Evolutionary conservation across 352 stramenopile species (phyloP), one percentile per base, ranked within the genome.

Genomic region (Peronospora farinosa): DNA sequence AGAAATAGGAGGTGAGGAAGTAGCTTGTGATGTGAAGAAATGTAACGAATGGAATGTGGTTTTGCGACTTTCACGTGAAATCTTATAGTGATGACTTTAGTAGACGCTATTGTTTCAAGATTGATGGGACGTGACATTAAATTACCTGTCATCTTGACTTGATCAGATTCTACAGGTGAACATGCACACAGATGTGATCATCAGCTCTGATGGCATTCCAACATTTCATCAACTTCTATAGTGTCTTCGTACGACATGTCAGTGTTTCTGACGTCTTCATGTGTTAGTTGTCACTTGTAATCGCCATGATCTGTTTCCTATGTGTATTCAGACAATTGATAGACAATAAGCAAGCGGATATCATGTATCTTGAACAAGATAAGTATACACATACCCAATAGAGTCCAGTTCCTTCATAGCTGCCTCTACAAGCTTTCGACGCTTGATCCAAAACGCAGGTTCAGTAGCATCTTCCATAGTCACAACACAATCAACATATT

Each of bases 361-460:
- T 17, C 1, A 13, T 38, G 33, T 6, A 27, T 27, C 33, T 38
- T 19, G 33, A 17, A 38, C 1, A 15, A 38, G 4, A 16, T 23
- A 12, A 0, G 38, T 12, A 13, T 16, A 23, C 28, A 74, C 62
- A 30, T 67, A 78, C 68, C 74, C 57, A 27, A 78, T 47, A 0
- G 41, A 23, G 21, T 78, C 62, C 43, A 78, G 47, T 23, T 70
- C 45, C 23, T 60, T 56, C 33, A 78, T 36, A n/a, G 68, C 57
- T 30, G 55, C 21, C 6, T 65, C 61, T 12, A 67, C 65, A 17
- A 40, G 42, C 43, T 61, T 28, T 49, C 66, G 65, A 17, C 68
- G 61, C 37, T 66, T 58, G 37, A 68, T 60, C 68, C 68, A 78
- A 42, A 72, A 78, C 27, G 48, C 61, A 28, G 68, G 58, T 1